Base-by-base conservation (phyloP, 345 rosid genomes). In the Murraya koenigii region DNA sequence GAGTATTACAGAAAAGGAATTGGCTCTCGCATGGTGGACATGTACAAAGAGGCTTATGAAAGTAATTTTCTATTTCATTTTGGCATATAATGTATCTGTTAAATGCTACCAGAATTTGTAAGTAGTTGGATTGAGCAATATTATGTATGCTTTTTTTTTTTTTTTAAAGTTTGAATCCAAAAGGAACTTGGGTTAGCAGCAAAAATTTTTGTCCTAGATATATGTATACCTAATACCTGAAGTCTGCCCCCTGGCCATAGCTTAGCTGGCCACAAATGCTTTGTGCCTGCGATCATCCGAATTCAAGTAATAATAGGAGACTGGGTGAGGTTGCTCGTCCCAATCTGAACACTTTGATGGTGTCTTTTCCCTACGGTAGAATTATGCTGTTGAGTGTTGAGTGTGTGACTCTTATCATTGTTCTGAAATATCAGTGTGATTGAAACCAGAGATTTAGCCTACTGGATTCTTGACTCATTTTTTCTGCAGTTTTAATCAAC, bases 31-130 rank as follows among this genome's bases (percentile, higher is more conserved):
- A 82, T 94, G 80, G 98, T 97, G 78, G 99, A 94, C 87, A 87
- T 88, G 98, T 94, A 93, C 89, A 94, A 97, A 87, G 89, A 91
- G 81, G 97, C 91, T 74, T 93, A 90, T 80, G 98, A 97, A 39
- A 93, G 98, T 97, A 83, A 80, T 95, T 78, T 11, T 73, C 56
- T 28, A 5, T 1, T 58, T 32, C 49, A 13, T 59, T 71, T 36
- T 47, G 49, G 49, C 17, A 66, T 25, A 35, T 20, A 39, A 23
- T 56, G 7, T 2, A 25, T 58, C 66, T 59, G 44, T 56, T 11
- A n/a, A 56, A 35, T 28, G 14, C 17, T 6, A 3, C n/a, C n/a
- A 52, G 54, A 70, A 70, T 33, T 33, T 52, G 17, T 19, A 19
- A 49, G 60, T 70, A 17, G 60, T 49, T 1, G 0, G 39, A n/a